Evolutionary conservation across 2,329 filamentous ascomycete species (phyloP).

Genomic region (Ophiosphaerella narmari): DNA sequence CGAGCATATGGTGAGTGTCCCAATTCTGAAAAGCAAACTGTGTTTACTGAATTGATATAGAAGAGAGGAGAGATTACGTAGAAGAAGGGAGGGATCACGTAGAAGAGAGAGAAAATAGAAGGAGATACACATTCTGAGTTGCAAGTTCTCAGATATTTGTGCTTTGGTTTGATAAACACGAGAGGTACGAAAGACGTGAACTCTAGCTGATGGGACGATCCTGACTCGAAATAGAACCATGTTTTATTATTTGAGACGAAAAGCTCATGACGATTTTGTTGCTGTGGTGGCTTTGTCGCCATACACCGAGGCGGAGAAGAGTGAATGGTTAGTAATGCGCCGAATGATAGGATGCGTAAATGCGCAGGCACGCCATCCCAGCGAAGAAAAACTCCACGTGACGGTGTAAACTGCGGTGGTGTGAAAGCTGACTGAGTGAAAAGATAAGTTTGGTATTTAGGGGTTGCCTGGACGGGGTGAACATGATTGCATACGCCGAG

Average conservation of each 20-base stretch:
- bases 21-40: not conserved
- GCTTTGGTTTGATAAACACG: not conserved
- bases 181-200: not conserved
- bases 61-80: not conserved
- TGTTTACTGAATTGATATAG: not conserved
- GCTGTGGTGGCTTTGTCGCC: no score
- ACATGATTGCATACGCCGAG: constrained; percentile 17
- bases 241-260: no score
- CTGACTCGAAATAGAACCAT: no score
- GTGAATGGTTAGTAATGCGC: no score
- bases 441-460: not conserved
- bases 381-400: no score
- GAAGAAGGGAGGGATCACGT: no score
- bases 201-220: not conserved
- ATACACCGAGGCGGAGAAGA: no score
- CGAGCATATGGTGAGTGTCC: constrained; percentile 12
- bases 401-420: no score
- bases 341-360: not conserved
- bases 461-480: not conserved
- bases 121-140: constrained; percentile 1
- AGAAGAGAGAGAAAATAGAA: not conserved
- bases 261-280: no score
- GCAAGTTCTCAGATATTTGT: not conserved
- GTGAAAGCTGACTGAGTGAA: no score
- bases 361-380: no score